phyloP scores from a whole-genome alignment of 2,329 filamentous ascomycete species.

The Aspergillus alliaceus region DNA sequence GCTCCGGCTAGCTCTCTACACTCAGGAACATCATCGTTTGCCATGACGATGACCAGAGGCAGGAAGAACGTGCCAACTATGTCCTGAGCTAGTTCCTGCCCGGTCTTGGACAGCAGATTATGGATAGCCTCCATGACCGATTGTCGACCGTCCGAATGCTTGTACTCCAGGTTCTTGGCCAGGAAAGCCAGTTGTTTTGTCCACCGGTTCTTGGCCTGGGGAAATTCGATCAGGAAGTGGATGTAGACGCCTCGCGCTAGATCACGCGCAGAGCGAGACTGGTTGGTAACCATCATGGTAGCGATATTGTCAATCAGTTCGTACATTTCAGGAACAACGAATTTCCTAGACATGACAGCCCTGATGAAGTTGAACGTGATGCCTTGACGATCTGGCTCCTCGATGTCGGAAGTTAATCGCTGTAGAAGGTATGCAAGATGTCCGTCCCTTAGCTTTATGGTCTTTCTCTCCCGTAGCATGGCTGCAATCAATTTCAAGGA shows the following conservation, averaged over 20 bases:
- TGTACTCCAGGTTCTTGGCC: constrained; percentile 86
- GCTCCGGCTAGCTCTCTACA: constrained; percentile 80
- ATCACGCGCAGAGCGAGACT: constrained; percentile 83
- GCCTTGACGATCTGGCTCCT: constrained; percentile 87
- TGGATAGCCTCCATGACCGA: constrained; percentile 93
- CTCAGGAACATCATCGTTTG: constrained; percentile 83
- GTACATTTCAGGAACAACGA: constrained; percentile 85
- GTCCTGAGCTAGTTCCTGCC: constrained; percentile 78
- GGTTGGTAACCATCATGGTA: constrained; percentile 92
- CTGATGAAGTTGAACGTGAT: constrained; percentile 93
- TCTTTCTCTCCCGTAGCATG: constrained; percentile 76
- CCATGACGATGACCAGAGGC: constrained; percentile 78
- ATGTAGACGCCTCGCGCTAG: constrained; percentile 86
- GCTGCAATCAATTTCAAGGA: constrained; percentile 85
- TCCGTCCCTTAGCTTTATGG: constrained; percentile 73
- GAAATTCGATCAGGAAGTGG: constrained; percentile 92
- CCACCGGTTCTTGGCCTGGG: constrained; percentile 86
- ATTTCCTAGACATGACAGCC: constrained; percentile 78
- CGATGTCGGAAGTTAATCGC: constrained; percentile 82
- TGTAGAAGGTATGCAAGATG: constrained; percentile 80
- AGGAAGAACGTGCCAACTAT: constrained; percentile 80
- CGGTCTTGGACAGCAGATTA: constrained; percentile 80
- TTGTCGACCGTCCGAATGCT: constrained; percentile 81
- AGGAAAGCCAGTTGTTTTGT: constrained; percentile 86
- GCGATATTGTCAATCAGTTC: constrained; percentile 88